Percentiles rank a stretch among this genome's conserved stretches.
Conservation (phyloP, 768 basidiomycete species). For the Glaciozyma martinii region DNA sequence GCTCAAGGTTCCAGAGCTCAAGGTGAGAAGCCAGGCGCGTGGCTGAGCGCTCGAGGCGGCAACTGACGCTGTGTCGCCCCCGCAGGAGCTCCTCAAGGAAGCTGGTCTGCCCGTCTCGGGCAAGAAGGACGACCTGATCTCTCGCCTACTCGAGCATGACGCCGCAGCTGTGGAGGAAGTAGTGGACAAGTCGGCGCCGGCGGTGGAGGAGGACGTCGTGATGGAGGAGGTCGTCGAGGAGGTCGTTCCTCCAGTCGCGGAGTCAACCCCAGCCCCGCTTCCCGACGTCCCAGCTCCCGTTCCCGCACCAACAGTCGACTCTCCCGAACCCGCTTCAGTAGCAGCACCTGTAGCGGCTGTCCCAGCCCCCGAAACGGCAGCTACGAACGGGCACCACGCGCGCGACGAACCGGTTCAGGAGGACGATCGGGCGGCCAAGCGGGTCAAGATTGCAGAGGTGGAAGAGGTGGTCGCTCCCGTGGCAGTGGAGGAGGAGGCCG, state of each 20-base stretch:
- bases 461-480: background rate
- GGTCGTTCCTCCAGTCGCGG: background rate
- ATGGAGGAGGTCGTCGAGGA: background rate
- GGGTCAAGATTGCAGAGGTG: background rate
- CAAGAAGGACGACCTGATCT: constrained; percentile 25
- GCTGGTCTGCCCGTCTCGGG: constrained; percentile 11
- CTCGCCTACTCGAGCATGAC: constrained; percentile 8
- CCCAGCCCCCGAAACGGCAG: background rate
- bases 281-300: background rate
- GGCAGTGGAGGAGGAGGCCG: background rate
- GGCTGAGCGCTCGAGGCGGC: background rate
- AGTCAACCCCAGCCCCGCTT: background rate
- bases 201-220: constrained; percentile 8
- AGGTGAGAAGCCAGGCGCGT: background rate
- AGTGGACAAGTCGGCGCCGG: background rate
- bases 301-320: background rate
- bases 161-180: background rate
- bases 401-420: background rate
- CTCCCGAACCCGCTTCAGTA: background rate
- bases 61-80: background rate
- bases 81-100: constrained; percentile 18
- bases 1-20: constrained; percentile 24
- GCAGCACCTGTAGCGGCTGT: background rate
- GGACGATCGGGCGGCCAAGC: constrained; percentile 1
- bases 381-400: background rate